Base-by-base conservation (phyloP, 1,284 basidiomycete species). In the Leccinum pallidistipes region DNA sequence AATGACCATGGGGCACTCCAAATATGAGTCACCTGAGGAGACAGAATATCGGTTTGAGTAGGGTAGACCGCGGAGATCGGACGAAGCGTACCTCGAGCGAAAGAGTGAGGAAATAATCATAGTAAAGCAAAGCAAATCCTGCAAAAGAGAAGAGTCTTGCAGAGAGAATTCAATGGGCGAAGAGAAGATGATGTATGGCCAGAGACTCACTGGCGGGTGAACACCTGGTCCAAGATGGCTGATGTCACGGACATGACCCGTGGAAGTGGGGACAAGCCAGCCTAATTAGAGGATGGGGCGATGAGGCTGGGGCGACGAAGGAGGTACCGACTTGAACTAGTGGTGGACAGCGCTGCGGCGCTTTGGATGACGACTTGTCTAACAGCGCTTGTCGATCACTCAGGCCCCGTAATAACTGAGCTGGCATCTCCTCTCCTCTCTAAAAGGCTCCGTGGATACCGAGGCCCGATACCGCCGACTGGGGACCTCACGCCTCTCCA, bases 21-120 rank as follows among this genome's bases (percentile, higher is more conserved):
- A 4, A 74, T 60, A 38, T 62, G 56, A 10, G 45, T 8, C 24
- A 59, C 51, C 70, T 72, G 34, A 38, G 21, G 16, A 56, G 55
- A 29, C 18, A 51, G 7, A 7, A 12, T 54, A 45, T 47, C 16
- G 8, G 7, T 7, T 55, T 7, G 10, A 60, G n/a, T 10, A 34
- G n/a, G 49, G 45, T 34, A 5, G 18, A n/a, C 18, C 10, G 16
- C 3, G 6, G 12, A 18, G 10, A 32, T 51, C 27, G n/a, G 1
- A 32, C 11, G 7, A 49, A 18, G 60, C 61, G 5, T 31, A 66
- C 66, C 61, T 70, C 68, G 34, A 67, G 64, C 12, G 64, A 50
- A 43, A 70, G 2, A 8, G 68, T 68, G 5, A 68, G 45, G 50
- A 68, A 21, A 51, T 67, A 69, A 18, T 68, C 68, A 21, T 68